phyloP scores from a whole-genome alignment of 805 yeast species.

The Suhomyces sp. region DNA sequence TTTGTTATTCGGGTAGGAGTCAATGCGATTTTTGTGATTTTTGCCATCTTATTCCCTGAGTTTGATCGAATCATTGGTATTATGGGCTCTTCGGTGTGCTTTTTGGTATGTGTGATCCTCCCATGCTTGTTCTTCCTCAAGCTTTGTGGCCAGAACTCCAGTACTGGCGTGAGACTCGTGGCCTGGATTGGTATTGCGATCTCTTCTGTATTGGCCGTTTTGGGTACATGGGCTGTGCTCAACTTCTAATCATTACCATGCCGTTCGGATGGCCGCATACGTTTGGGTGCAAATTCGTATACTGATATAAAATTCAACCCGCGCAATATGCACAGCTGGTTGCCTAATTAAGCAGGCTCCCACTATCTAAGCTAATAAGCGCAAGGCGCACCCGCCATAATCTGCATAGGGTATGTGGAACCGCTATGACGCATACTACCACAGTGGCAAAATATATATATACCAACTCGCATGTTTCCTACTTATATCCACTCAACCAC shows the following conservation, averaged over 20 bases:
- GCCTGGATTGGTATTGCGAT: constrained; percentile 9
- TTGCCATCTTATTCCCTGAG: constrained; percentile 32
- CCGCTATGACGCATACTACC: neutral
- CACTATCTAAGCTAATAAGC: neutral
- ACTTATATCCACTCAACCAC: neutral
- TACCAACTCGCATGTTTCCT: neutral
- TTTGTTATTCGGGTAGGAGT: constrained; percentile 21
- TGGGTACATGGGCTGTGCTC: constrained; percentile 18
- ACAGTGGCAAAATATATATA: neutral
- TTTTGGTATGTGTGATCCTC: constrained; percentile 37
- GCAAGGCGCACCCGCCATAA: neutral
- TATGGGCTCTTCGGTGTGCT: constrained; percentile 42
- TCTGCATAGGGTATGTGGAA: neutral
- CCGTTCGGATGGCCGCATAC: no score
- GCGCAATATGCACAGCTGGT: neutral
- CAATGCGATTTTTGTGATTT: constrained; percentile 17
- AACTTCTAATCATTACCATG: neutral
- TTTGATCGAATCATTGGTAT: constrained; percentile 42
- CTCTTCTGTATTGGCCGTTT: constrained; percentile 14
- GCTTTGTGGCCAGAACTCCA: constrained; percentile 17
- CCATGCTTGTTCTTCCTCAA: constrained; percentile 37
- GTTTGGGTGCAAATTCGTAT: neutral
- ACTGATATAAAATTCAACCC: neutral
- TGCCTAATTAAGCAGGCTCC: neutral
- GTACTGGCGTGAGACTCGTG: constrained; percentile 13